phyloP scores from a whole-genome alignment of 176 grass and related monocot species.

The Musa troglodytarum region DNA sequence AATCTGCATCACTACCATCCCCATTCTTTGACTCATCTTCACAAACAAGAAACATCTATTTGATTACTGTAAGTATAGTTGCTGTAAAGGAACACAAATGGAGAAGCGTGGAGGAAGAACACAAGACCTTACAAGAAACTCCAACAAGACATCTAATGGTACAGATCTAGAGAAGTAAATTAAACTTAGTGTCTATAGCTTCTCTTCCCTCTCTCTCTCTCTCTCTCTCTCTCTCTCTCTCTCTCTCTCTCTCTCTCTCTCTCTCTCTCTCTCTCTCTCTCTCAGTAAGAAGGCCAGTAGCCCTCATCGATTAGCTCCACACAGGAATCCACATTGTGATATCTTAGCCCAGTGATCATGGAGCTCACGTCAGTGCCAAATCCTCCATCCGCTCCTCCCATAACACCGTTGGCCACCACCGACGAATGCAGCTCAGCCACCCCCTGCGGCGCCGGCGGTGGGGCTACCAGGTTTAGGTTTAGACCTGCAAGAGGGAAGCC shows the following conservation, averaged over 20 bases:
- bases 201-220: no score
- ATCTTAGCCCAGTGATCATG: not conserved
- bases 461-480: no score
- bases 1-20: no score
- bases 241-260: not conserved
- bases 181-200: no score
- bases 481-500: no score
- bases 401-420: not conserved
- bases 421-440: not conserved
- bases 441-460: not conserved
- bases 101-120: not conserved
- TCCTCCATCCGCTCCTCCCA: not conserved
- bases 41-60: no score
- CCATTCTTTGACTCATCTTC: no score
- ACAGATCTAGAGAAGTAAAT: not conserved
- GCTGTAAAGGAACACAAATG: not conserved
- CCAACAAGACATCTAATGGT: not conserved
- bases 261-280: no score
- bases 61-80: not conserved
- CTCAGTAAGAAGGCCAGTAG: slow-evolving; percentile 5
- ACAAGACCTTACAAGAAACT: not conserved
- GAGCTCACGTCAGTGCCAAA: not conserved
- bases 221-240: no score
- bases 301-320: not conserved
- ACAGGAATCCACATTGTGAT: not conserved